Base-by-base conservation (phyloP, 129 eudicot species). In the Ambrosia artemisiifolia region DNA sequence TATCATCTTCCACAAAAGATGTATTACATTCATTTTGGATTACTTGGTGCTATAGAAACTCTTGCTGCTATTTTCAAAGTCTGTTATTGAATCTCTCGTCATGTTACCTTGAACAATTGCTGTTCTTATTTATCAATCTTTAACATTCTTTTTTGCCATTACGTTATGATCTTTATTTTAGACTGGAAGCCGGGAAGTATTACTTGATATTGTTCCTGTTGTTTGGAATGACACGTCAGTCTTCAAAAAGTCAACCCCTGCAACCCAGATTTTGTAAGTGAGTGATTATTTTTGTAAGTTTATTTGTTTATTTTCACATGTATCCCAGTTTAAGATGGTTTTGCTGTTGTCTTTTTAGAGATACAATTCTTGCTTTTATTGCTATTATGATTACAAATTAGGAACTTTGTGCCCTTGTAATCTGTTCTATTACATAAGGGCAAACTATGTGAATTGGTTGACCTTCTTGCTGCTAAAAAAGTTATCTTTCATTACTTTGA, bases 1-100 rank as follows among this genome's bases (percentile, higher is more conserved):
- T 93, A 34, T 83, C 91, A 59, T 80, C 95, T 63, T 69, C 73
- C 67, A 78, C 83, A 17, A 88, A 83, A 79, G 88, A 76, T 79
- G 78, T 76, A 49, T 59, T 82, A 55, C 84, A 90, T 70, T n/a
- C 93, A 90, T 80, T 94, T 94, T 50, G 88, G 76, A 43, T 76
- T 90, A 72, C 93, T 94, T 77, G 98, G 97, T 74, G 88, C 73
- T 20, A 86, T 88, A 64, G 91, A 81, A 73, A 80, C 98, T 62
- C 79, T 94, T 63, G 96, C 96, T 80, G 92, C 98, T 73, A 86
- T 85, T 77, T 94, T 90, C 77, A 90, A 90, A 96, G 98, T 94
- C 47, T n/a, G 40, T 36, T 77, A 76, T 75, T 43, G 17, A 62
- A 42, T 4, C 53, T 72, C 42, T 53, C 17, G 46, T 62, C 34